Evolutionary conservation across 768 basidiomycete genomes (phyloP).

Genomic region (Termitomyces sp.): DNA sequence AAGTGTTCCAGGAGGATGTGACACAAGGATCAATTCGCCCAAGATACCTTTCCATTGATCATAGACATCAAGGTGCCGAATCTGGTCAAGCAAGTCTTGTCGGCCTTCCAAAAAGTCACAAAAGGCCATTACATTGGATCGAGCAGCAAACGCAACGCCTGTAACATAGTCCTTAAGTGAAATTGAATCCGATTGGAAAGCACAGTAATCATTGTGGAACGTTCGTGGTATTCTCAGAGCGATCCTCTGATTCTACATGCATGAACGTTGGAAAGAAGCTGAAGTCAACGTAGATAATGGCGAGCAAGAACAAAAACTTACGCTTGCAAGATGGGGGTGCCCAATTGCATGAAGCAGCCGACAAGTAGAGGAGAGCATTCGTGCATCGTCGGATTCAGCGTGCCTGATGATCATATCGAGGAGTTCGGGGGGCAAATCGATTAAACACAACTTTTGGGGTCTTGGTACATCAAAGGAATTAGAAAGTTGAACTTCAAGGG

Average conservation of each 20-base stretch:
- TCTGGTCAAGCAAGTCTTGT: not conserved
- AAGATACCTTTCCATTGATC: not conserved
- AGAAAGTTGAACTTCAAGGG: not conserved
- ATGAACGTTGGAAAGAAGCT: not conserved
- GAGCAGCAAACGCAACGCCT: not conserved
- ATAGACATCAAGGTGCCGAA: not conserved
- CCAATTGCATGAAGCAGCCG: not conserved
- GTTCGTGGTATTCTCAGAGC: not conserved
- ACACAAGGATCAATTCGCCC: not conserved
- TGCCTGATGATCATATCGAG: not conserved
- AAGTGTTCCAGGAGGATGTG: not conserved
- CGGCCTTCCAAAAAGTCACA: not conserved
- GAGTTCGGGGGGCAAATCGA: conserved; percentile 1
- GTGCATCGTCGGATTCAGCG: not conserved
- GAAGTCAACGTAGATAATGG: not conserved
- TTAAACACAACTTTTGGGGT: not conserved
- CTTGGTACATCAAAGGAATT: not conserved
- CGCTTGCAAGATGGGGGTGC: not conserved
- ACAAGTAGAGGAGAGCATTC: not conserved
- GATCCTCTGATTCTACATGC: not conserved
- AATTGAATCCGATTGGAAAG: not conserved
- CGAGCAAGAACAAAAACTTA: not conserved
- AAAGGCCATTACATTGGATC: not conserved
- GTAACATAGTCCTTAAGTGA: not conserved
- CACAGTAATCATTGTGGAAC: not conserved